These are phyloP conservation scores for Plectosphaerella plurivora DNA, from an alignment of 2,329 filamentous ascomycete genomes.

Conservation along the genomic window DNA sequence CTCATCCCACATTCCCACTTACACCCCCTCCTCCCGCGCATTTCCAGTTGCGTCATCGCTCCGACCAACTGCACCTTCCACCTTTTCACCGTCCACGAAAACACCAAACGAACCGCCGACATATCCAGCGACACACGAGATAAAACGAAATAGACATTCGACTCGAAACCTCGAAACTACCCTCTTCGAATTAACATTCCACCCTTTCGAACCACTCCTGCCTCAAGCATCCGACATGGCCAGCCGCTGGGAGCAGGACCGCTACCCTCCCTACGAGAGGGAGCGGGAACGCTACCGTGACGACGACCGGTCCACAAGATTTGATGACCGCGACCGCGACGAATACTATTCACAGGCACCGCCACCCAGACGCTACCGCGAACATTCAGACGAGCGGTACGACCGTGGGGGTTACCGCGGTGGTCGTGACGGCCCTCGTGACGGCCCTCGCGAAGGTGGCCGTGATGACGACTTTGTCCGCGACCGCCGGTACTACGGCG, in stretches of 20 bases:
- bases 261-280: conserved; percentile 35
- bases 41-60: background rate
- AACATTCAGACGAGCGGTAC: conserved; percentile 45
- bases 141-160: no score
- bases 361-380: conserved; percentile 31
- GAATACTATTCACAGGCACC: conserved; percentile 9
- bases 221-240: conserved; percentile 9
- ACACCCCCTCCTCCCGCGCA: background rate
- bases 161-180: no score
- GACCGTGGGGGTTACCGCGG: conserved; percentile 37
- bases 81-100: no score
- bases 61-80: background rate
- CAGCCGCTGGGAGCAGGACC: conserved; percentile 51
- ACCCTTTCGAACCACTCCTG: background rate
- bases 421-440: conserved; percentile 12
- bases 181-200: background rate
- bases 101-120: no score
- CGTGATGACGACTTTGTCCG: conserved; percentile 41
- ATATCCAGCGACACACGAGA: no score
- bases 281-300: conserved; percentile 47
- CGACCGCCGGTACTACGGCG: conserved; percentile 46
- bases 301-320: conserved; percentile 41
- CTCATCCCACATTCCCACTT: conserved; percentile 4
- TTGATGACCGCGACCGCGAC: conserved; percentile 39
- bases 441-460: conserved; percentile 9